phyloP scores from a whole-genome alignment of 768 basidiomycete species.

The Hirschioporus abietinus region DNA sequence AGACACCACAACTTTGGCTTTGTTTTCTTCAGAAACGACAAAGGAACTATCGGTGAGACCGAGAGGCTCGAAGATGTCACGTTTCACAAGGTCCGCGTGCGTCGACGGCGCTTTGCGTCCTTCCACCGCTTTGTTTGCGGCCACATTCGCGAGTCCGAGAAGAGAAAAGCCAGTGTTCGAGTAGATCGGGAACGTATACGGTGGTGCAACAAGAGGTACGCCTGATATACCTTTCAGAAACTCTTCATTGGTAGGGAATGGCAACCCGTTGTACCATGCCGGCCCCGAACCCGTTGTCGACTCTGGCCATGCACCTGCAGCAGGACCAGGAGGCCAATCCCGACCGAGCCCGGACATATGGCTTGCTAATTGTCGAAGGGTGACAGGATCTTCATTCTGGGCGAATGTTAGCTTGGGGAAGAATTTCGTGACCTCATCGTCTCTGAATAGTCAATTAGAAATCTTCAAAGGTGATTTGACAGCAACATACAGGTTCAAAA shows the following conservation, averaged over 20 bases:
- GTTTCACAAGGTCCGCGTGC: conserved; percentile 38
- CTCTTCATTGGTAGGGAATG: conserved; percentile 26
- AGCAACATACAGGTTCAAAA: conserved; percentile 22
- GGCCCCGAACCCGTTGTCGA: conserved; percentile 22
- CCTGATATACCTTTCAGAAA: conserved; percentile 32
- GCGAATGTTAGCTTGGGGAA: conserved; percentile 32
- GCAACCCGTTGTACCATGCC: conserved; percentile 24
- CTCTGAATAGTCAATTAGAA: conserved; percentile 27
- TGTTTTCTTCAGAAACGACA: conserved; percentile 30
- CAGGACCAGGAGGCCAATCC: conserved; percentile 32
- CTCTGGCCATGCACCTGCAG: conserved; percentile 34
- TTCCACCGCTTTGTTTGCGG: conserved; percentile 22
- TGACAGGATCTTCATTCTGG: conserved; percentile 15
- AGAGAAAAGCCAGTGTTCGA: conserved; percentile 32
- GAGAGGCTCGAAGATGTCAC: conserved; percentile 47
- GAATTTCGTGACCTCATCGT: conserved; percentile 44
- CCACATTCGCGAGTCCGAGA: conserved; percentile 31
- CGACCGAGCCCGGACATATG: conserved; percentile 30
- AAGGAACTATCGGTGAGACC: conserved; percentile 41
- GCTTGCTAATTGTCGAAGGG: conserved; percentile 23
- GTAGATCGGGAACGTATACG: conserved; percentile 40
- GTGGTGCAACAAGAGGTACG: conserved; percentile 36
- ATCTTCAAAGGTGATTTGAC: neutral
- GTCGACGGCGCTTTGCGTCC: conserved; percentile 21
- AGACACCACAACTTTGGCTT: conserved; percentile 35